Conservation (phyloP, 495 filamentous ascomycete species). For the Podospora fimiseda region DNA sequence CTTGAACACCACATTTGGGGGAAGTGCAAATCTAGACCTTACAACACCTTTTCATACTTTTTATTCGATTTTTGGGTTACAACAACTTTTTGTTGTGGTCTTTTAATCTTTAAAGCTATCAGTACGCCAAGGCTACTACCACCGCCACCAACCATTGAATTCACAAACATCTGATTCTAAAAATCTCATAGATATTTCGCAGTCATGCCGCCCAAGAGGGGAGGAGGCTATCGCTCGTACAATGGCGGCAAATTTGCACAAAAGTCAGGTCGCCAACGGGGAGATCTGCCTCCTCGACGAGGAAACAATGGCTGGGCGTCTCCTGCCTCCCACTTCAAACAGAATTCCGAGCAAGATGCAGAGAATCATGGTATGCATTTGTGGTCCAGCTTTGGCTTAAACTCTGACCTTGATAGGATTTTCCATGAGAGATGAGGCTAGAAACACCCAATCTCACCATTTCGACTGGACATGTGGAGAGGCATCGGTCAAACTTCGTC, state of each 20-base stretch:
- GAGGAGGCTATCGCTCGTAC: conserved; percentile 13
- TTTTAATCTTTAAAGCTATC: neutral
- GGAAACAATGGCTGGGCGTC: no score
- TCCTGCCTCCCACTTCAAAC: neutral
- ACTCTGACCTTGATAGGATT: conserved; percentile 34
- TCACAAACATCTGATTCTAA: neutral
- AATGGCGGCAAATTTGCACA: no score
- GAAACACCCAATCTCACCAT: conserved; percentile 61
- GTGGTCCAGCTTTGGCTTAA: neutral
- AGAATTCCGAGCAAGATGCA: conserved; percentile 7
- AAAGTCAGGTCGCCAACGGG: conserved; percentile 3
- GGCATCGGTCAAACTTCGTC: conserved; percentile 39
- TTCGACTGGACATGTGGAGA: conserved; percentile 25
- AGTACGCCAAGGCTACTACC: neutral
- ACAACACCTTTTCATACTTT: no score
- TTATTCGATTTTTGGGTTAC: no score
- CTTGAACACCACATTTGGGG: no score
- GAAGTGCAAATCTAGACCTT: no score
- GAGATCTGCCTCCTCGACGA: no score
- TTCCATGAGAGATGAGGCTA: conserved; percentile 69
- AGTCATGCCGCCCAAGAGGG: conserved; percentile 14
- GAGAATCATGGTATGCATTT: no score
- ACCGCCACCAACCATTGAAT: neutral
- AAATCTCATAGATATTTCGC: no score
- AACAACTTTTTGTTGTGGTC: no score